phyloP scores from a whole-genome alignment of 1,284 basidiomycete genomes.

The Golubevia pallescens region DNA sequence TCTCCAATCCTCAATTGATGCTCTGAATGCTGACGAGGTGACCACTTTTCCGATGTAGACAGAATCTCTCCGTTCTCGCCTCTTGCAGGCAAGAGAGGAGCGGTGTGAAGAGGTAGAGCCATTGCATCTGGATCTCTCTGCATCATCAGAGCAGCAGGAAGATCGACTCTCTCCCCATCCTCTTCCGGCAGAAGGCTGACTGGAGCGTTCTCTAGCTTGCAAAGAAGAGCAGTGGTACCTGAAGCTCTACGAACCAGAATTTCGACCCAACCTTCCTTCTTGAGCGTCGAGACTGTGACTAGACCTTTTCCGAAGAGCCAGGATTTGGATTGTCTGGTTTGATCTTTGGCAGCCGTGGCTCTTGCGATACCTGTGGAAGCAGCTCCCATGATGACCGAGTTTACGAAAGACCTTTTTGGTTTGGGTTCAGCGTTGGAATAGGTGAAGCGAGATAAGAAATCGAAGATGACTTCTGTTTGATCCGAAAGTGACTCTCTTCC shows the following conservation, averaged over 20 bases:
- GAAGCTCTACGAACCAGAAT: constrained; percentile 55
- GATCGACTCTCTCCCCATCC: constrained; percentile 32
- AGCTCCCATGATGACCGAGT: constrained; percentile 47
- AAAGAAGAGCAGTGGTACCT: constrained; percentile 49
- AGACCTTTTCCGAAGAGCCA: constrained; percentile 58
- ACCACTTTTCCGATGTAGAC: not conserved
- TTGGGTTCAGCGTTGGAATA: constrained; percentile 57
- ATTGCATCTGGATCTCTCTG: constrained; percentile 33
- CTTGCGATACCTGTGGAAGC: constrained; percentile 10
- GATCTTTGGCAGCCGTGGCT: constrained; percentile 17
- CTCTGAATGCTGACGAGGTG: constrained; percentile 17
- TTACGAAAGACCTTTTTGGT: constrained; percentile 53
- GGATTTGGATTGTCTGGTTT: constrained; percentile 28
- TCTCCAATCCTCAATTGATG: constrained; percentile 29
- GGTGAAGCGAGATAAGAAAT: constrained; percentile 59
- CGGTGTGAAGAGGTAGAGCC: constrained; percentile 6
- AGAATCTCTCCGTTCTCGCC: constrained; percentile 5
- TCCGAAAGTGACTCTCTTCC: constrained; percentile 43
- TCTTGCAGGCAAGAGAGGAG: constrained; percentile 23
- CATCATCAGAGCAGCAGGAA: constrained; percentile 51
- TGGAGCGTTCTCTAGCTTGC: constrained; percentile 57
- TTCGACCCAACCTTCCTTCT: constrained; percentile 53
- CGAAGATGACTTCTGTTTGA: constrained; percentile 60
- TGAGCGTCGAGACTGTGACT: constrained; percentile 43
- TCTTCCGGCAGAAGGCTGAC: constrained; percentile 33